Conservation (phyloP, 2,329 filamentous ascomycete species). For the Alternaria gaisen region DNA sequence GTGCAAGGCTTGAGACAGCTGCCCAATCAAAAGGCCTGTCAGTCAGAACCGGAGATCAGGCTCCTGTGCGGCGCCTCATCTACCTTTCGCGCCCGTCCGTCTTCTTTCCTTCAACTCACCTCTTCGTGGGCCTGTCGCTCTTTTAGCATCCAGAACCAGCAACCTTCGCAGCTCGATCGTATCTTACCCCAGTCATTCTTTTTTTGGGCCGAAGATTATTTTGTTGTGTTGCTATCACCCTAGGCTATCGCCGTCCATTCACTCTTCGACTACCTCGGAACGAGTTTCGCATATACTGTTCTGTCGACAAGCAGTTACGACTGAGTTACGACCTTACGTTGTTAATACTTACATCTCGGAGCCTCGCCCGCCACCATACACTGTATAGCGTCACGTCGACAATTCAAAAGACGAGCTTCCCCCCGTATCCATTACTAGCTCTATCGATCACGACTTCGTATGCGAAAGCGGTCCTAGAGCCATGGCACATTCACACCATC, state of each 20-base stretch:
- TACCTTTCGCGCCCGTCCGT: constrained; percentile 42
- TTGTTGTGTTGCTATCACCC: constrained; percentile 22
- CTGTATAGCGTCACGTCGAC: constrained; percentile 8
- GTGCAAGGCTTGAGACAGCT: constrained; percentile 30
- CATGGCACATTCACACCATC: constrained; percentile 45
- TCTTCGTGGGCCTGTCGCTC: constrained; percentile 42
- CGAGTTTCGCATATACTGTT: constrained; percentile 18
- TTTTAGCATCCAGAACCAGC: constrained; percentile 34
- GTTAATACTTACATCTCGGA: constrained; percentile 40
- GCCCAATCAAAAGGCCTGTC: constrained; percentile 35
- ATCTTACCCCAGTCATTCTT: constrained; percentile 54
- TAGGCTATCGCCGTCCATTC: constrained; percentile 18
- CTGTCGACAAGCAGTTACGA: constrained; percentile 32
- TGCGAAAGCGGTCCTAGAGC: constrained; percentile 30
- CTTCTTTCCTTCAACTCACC: constrained; percentile 46
- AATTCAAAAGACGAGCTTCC: constrained; percentile 20
- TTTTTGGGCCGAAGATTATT: constrained; percentile 39
- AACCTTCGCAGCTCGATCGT: constrained; percentile 29
- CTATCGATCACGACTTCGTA: constrained; percentile 21
- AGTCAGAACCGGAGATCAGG: constrained; percentile 33
- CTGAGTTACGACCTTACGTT: constrained; percentile 48
- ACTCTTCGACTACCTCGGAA: constrained; percentile 26
- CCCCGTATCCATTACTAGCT: constrained; percentile 29
- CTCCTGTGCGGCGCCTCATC: constrained; percentile 42
- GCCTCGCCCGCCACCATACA: constrained; percentile 7